Evolutionary conservation across 805 yeast species (phyloP), one percentile per base, ranked within the genome.

Genomic region (Hanseniaspora hatyaiensis): DNA sequence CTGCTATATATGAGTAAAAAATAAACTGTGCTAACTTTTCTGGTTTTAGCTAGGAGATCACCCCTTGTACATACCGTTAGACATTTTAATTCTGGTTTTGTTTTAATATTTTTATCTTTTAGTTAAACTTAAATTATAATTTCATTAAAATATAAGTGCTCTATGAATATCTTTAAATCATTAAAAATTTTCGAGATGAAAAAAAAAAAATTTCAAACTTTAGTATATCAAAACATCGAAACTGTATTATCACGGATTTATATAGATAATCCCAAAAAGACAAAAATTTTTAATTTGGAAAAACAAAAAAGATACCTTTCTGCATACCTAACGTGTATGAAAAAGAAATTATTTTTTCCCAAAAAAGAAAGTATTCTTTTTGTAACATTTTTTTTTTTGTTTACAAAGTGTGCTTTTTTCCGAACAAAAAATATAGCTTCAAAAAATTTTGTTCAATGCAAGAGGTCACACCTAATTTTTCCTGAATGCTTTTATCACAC

Each of bases 61-160:
- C 66, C 66, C 66, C 65, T 60, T 54, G 39, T 38, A 61, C 66
- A 56, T 62, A 62, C 66, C 66, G 60, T 57, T 61, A 62, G 66
- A 62, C 66, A 62, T 62, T 62, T 51, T 53, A 34, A 47, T 50
- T 44, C 47, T 53, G 54, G 49, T 51, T 51, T 49, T 46, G 23
- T 24, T 33, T 40, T 32, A 33, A 8, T 39, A 20, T 38, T 47
- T 40, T 39, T 6, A 16, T 22, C n/a, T 40, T 40, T 12, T 16
- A 15, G 16, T 28, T 1, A n/a, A n/a, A n/a, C n/a, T n/a, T n/a
- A n/a, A n/a, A n/a, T n/a, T n/a, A n/a, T n/a, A n/a, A 12, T 5
- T 23, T 23, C 1, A 3, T 13, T 34, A 41, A 41, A 4, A 22
- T 4, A 23, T 5, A 13, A 8, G 13, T 5, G 5, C n/a, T 22